Conservation (phyloP, 208 protist genomes). For the Acanthamoeba royreba region DNA sequence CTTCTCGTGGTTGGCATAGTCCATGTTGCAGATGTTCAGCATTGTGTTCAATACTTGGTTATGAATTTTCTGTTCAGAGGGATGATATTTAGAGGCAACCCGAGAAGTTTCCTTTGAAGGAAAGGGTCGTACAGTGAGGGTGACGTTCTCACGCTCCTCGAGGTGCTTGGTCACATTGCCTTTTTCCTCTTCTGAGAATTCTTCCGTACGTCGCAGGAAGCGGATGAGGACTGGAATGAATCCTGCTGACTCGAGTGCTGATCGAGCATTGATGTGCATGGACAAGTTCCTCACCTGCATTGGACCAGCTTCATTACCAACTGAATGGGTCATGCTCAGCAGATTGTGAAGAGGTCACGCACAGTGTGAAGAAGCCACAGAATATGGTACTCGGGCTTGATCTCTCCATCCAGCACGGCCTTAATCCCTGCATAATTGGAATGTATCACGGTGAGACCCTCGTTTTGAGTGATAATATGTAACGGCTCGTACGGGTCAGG, state of each 20-base stretch:
- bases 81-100: not conserved
- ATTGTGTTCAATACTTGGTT: slow-evolving; percentile 79
- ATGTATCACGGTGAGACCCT: not conserved
- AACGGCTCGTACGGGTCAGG: not conserved
- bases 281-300: not conserved
- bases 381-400: slow-evolving; percentile 33
- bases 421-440: slow-evolving; percentile 72
- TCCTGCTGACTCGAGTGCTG: not conserved
- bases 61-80: slow-evolving; percentile 72
- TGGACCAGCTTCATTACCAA: not conserved
- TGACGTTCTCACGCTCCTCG: slow-evolving; percentile 33
- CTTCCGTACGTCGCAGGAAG: slow-evolving; percentile 33
- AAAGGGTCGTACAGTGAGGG: slow-evolving; percentile 50
- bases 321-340: not conserved
- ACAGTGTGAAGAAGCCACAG: slow-evolving; percentile 41
- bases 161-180: slow-evolving; percentile 36
- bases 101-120: not conserved
- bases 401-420: slow-evolving; percentile 57
- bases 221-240: slow-evolving; percentile 24
- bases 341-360: not conserved
- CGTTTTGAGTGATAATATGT: not conserved
- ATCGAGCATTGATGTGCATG: slow-evolving; percentile 37
- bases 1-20: slow-evolving; percentile 75
- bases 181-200: slow-evolving; percentile 43
- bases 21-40: slow-evolving; percentile 77